Percentiles rank a stretch among this genome's conserved stretches.
phyloP scores from a whole-genome alignment of 352 stramenopile species.

The Pythium chondricola region DNA sequence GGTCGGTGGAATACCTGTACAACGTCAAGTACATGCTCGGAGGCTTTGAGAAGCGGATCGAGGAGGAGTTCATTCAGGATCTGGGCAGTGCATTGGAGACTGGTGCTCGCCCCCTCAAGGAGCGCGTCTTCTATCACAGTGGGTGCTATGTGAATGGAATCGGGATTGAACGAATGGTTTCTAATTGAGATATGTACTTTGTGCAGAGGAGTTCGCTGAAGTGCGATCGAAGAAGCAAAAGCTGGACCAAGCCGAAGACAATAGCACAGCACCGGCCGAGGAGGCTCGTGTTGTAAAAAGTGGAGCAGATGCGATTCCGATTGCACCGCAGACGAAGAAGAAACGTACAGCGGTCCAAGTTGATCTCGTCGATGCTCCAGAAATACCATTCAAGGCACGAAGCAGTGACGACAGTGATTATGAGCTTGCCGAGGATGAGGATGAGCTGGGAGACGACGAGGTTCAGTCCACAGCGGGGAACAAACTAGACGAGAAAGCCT shows the following conservation, averaged over 20 bases:
- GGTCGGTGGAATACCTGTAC: conserved; percentile 36
- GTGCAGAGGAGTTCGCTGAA: no score
- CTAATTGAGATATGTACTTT: no score
- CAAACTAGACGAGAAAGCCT: conserved; percentile 9
- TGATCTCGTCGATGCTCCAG: conserved; percentile 18
- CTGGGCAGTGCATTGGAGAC: conserved; percentile 11
- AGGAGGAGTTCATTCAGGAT: conserved; percentile 40
- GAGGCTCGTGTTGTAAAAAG: no score
- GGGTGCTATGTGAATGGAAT: background rate
- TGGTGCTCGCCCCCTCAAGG: conserved; percentile 26
- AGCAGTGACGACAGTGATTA: conserved; percentile 28
- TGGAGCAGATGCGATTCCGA: no score
- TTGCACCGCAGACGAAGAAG: no score
- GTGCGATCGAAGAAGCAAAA: no score
- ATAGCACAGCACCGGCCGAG: no score
- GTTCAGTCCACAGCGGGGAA: background rate
- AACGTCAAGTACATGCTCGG: conserved; percentile 80
- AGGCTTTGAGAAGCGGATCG: conserved; percentile 69
- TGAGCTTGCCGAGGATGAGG: conserved; percentile 5
- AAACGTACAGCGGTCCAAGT: no score
- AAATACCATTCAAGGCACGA: conserved; percentile 8
- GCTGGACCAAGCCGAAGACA: no score
- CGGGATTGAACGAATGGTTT: no score
- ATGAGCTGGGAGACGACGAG: background rate
- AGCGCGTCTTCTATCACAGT: conserved; percentile 68